These are phyloP conservation scores for Eutrema yunnanense DNA, from an alignment of 345 rosid genomes.

Conservation along the genomic window DNA sequence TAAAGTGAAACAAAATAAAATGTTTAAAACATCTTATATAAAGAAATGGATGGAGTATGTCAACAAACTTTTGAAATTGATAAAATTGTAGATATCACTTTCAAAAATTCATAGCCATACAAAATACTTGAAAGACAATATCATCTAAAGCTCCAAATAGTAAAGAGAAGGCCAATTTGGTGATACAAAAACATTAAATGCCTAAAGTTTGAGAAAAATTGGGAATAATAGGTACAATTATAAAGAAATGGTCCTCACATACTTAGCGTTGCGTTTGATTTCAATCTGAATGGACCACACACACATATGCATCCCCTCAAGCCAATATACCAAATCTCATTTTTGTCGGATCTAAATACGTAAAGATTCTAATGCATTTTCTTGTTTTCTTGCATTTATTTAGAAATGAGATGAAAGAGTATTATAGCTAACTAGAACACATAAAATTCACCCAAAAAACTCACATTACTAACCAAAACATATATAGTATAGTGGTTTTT, in stretches of 20 bases:
- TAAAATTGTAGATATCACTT: background rate
- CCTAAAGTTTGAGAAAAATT: constrained; percentile 1
- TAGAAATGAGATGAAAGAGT: background rate
- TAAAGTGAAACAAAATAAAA: no score
- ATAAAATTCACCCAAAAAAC: background rate
- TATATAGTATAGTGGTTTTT: background rate
- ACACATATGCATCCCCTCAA: constrained; percentile 18
- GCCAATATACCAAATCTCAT: constrained; percentile 8
- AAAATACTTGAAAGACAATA: constrained; percentile 13
- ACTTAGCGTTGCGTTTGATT: background rate
- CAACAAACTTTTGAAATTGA: background rate
- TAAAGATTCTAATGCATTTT: constrained; percentile 5
- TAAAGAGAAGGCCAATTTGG: background rate
- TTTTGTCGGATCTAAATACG: constrained; percentile 6
- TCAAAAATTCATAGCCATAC: background rate
- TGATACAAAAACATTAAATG: constrained; percentile 4
- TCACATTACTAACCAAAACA: background rate
- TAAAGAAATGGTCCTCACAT: constrained; percentile 27
- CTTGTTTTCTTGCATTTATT: background rate
- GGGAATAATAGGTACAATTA: background rate
- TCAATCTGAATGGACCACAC: constrained; percentile 24
- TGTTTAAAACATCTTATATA: no score
- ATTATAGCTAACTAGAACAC: background rate
- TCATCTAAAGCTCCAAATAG: background rate
- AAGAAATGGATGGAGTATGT: no score